These are phyloP conservation scores for Rhodotorula sp. DNA, from an alignment of 1,284 basidiomycete species.

Conservation along the genomic window DNA sequence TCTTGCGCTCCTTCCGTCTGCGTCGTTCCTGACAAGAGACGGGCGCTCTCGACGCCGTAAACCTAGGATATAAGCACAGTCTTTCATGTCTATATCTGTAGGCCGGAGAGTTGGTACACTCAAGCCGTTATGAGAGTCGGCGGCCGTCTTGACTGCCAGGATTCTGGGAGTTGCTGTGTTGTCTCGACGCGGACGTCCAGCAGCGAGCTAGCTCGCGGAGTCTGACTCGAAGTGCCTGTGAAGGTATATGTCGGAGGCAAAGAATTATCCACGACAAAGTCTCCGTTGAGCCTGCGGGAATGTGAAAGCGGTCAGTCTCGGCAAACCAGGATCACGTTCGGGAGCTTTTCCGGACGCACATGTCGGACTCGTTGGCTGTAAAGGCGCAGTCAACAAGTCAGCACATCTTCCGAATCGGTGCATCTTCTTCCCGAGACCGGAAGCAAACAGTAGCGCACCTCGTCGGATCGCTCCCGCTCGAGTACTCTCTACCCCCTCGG, in stretches of 20 bases:
- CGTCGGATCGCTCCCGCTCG: neutral
- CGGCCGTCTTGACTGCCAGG: too few relatives aligned
- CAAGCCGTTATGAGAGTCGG: too few relatives aligned
- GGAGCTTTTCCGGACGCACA: neutral
- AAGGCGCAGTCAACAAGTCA: neutral
- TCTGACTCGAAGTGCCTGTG: too few relatives aligned
- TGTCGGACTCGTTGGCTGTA: neutral
- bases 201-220: too few relatives aligned
- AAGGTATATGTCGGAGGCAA: neutral
- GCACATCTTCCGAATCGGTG: neutral
- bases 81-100: too few relatives aligned
- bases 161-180: too few relatives aligned
- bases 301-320: neutral
- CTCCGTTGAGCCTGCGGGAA: neutral
- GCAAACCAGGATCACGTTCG: neutral
- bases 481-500: neutral
- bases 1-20: too few relatives aligned
- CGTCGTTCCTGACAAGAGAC: too few relatives aligned
- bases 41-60: too few relatives aligned
- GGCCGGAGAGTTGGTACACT: too few relatives aligned
- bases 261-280: neutral
- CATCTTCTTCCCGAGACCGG: neutral
- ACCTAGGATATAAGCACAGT: too few relatives aligned
- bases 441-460: neutral
- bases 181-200: too few relatives aligned